These are phyloP conservation scores for Coprinopsis strossmayeri DNA, from an alignment of 768 basidiomycete species.

Conservation along the genomic window DNA sequence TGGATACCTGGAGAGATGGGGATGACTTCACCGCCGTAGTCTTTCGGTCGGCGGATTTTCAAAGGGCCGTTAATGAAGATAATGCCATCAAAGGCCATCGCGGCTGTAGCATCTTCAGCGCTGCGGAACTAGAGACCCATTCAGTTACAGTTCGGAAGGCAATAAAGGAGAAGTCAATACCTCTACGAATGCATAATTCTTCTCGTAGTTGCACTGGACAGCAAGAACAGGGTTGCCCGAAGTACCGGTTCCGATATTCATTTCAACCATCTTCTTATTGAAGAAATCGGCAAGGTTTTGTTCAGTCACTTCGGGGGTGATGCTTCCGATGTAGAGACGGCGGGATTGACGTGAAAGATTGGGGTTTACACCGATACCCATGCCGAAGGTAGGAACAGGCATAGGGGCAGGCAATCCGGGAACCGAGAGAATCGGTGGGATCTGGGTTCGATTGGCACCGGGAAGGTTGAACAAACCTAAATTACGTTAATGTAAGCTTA, in stretches of 20 bases:
- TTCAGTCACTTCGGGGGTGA: slow-evolving; percentile 92
- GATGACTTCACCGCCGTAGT: slow-evolving; percentile 81
- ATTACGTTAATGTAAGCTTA: too few species aligned
- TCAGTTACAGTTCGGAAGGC: not conserved
- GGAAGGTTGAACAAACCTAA: slow-evolving; percentile 94
- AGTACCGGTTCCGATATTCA: slow-evolving; percentile 76
- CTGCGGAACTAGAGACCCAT: slow-evolving; percentile 77
- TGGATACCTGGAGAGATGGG: slow-evolving; percentile 54
- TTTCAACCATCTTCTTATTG: slow-evolving; percentile 93
- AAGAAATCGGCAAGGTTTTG: slow-evolving; percentile 90
- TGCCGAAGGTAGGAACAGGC: slow-evolving; percentile 79
- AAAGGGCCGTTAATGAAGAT: slow-evolving; percentile 94
- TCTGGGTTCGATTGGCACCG: slow-evolving; percentile 86
- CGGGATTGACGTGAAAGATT: slow-evolving; percentile 91
- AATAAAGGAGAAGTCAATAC: slow-evolving; percentile 34
- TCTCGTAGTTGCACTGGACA: slow-evolving; percentile 97
- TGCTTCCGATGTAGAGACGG: slow-evolving; percentile 93
- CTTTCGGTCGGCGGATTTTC: slow-evolving; percentile 96
- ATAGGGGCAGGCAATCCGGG: slow-evolving; percentile 78
- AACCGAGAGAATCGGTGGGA: slow-evolving; percentile 74
- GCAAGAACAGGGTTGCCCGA: slow-evolving; percentile 88
- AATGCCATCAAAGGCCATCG: slow-evolving; percentile 96
- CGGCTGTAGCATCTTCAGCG: slow-evolving; percentile 92
- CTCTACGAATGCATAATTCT: slow-evolving; percentile 98
- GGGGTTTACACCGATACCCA: slow-evolving; percentile 82